Evolutionary conservation across 2,329 filamentous ascomycete genomes (phyloP).

Genomic region (Tolypocladium ovalisporum): DNA sequence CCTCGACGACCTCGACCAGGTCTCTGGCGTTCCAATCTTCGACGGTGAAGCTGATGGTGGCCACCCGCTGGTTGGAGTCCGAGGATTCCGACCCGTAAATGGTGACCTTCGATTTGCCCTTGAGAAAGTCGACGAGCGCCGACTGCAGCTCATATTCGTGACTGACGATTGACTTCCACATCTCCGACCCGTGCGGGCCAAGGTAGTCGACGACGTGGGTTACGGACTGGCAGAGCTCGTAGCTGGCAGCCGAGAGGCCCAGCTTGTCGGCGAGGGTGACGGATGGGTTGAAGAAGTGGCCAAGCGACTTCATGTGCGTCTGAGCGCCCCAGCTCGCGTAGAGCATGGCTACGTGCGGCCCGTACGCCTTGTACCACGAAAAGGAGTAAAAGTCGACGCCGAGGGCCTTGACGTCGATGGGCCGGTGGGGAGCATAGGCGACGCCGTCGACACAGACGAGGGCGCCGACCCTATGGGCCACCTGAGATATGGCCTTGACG

Average conservation of each 20-base stretch:
- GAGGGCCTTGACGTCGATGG: constrained; percentile 55
- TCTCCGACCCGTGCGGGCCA: constrained; percentile 19
- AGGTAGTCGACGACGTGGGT: constrained; percentile 53
- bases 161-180: constrained; percentile 39
- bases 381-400: constrained; percentile 71
- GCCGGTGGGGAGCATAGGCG: constrained; percentile 63
- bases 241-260: constrained; percentile 56
- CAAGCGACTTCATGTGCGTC: constrained; percentile 39
- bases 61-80: constrained; percentile 40
- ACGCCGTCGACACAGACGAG: constrained; percentile 67
- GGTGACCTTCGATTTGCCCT: constrained; percentile 36
- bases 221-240: constrained; percentile 57
- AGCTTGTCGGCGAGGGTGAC: constrained; percentile 55
- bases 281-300: constrained; percentile 57
- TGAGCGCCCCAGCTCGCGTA: constrained; percentile 53
- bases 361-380: constrained; percentile 76
- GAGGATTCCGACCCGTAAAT: constrained; percentile 46
- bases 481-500: constrained; percentile 34
- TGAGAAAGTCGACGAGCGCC: constrained; percentile 49
- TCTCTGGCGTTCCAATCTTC: constrained; percentile 42
- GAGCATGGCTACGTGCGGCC: constrained; percentile 61
- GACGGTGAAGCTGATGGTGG: constrained; percentile 58
- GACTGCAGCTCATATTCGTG: constrained; percentile 52
- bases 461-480: constrained; percentile 38
- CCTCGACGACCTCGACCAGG: constrained; percentile 52